Evolutionary conservation across 352 stramenopile genomes (phyloP), one percentile per base, ranked within the genome.

Genomic region (Phytophthora quininea): DNA sequence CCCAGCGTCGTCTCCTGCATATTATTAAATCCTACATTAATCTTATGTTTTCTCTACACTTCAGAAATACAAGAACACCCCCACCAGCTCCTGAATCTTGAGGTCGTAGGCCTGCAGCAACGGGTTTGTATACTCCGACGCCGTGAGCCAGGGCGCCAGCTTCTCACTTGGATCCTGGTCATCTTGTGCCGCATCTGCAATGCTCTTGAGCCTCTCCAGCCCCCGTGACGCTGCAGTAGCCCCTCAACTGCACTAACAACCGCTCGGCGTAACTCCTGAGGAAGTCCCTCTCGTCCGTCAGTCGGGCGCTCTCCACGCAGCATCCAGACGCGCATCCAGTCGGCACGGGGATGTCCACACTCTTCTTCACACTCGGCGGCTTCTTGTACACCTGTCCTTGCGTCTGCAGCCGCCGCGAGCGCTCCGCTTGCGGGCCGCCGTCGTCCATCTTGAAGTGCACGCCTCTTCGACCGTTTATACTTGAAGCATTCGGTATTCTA

Each of bases 41-140:
- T 6, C 3, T 24, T 24, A 24, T 24, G 19, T 24, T 12, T 4
- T 48, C 4, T 47, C 3, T 24, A 53, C 3, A 58, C 42, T 8
- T 49, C 10, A 29, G 9, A 49, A 49, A 46, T 10, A 46, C 42
- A 69, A 12, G 14, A 53, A 9, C 4, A 8, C 7, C 53, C 77
- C 19, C 66, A 92, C 77, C 68, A 88, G 62, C n/a, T 91, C 84
- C 24, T 87, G 77, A 37, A 95, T 95, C 55, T 90, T 91, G 33
- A 86, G 59, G 55, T 93, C 86, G 60, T 95, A 95, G 14, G 84
- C 79, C 53, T 90, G 80, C 30, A 95, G 77, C 14, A 95, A 62
- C 33, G 86, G 84, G 51, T 89, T 91, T 56, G 77, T 84, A 69
- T 86, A 88, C 62, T 91, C 84, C 30, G 79, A 78, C n/a, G 82